Conservation (phyloP, 148 eudicot genomes). For the Nepenthes mirabilis region DNA sequence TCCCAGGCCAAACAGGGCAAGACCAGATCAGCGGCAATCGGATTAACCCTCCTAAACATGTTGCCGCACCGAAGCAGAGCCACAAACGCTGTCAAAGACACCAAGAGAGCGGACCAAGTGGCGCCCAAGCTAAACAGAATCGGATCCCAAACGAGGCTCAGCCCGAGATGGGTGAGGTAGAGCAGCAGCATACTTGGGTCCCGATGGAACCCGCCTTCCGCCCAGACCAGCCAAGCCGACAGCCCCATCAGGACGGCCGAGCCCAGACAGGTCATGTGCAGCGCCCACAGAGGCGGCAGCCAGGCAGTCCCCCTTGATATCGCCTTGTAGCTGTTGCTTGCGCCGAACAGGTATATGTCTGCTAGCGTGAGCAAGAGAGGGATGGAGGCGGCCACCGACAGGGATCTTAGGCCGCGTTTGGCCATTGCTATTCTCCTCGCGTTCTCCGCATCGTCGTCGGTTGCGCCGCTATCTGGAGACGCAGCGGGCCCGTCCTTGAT, state of each 20-base stretch:
- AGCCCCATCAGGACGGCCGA: constrained; percentile 49
- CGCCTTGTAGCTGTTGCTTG: constrained; percentile 14
- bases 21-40: constrained; percentile 55
- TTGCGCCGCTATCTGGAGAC: too few relatives aligned
- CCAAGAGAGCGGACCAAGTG: constrained; percentile 37
- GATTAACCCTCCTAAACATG: constrained; percentile 39
- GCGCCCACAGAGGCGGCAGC: constrained; percentile 57
- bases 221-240: constrained; percentile 85
- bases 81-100: constrained; percentile 37
- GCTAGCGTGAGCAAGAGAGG: constrained; percentile 40
- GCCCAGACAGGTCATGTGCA: constrained; percentile 43
- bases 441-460: neutral
- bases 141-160: constrained; percentile 63
- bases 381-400: constrained; percentile 38
- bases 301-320: constrained; percentile 13
- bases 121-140: constrained; percentile 41
- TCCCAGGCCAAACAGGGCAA: constrained; percentile 69
- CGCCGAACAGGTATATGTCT: constrained; percentile 34
- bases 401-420: constrained; percentile 49
- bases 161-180: constrained; percentile 40
- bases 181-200: constrained; percentile 24
- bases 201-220: constrained; percentile 71
- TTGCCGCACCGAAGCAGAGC: constrained; percentile 31
- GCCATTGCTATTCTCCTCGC: constrained; percentile 28
- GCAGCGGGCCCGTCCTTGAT: neutral